Evolutionary conservation across 345 rosid species (phyloP).

Genomic region (Durio zibethinus): DNA sequence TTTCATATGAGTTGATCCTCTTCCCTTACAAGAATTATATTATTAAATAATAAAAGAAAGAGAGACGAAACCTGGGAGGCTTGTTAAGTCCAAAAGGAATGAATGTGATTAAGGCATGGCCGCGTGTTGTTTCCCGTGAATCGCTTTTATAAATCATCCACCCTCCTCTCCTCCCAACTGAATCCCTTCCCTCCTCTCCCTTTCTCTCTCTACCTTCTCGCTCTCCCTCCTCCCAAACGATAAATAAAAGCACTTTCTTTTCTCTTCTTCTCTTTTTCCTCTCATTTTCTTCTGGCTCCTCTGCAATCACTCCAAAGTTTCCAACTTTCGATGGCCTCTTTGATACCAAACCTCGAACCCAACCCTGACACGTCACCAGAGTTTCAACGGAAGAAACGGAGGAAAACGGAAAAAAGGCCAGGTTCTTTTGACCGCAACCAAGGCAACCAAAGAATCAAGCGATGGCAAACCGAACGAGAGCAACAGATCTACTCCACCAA

Average conservation of each 20-base stretch:
- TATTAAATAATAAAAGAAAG: neutral
- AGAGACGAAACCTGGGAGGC: neutral
- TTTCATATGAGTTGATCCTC: no score
- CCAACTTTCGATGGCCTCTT: constrained; percentile 23
- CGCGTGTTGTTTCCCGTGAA: constrained; percentile 46
- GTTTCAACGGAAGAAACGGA: constrained; percentile 46
- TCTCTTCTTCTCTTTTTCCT: neutral
- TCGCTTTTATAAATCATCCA: constrained; percentile 22
- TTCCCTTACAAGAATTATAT: no score
- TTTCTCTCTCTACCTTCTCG: neutral
- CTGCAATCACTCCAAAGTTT: neutral
- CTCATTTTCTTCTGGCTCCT: neutral
- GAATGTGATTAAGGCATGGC: constrained; percentile 29
- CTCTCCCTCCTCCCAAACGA: neutral
- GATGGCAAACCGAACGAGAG: constrained; percentile 58
- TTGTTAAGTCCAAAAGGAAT: constrained; percentile 17
- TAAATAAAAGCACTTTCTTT: no score
- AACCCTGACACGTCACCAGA: constrained; percentile 31
- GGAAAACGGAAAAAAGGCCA: constrained; percentile 24
- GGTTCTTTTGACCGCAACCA: constrained; percentile 16
- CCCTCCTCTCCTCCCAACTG: neutral
- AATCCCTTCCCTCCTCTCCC: neutral
- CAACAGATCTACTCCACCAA: constrained; percentile 68
- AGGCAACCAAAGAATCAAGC: constrained; percentile 20
- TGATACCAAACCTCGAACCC: constrained; percentile 24